Evolutionary conservation across 2,329 filamentous ascomycete species (phyloP).

Genomic region (Phaeosphaeriaceae sp.): DNA sequence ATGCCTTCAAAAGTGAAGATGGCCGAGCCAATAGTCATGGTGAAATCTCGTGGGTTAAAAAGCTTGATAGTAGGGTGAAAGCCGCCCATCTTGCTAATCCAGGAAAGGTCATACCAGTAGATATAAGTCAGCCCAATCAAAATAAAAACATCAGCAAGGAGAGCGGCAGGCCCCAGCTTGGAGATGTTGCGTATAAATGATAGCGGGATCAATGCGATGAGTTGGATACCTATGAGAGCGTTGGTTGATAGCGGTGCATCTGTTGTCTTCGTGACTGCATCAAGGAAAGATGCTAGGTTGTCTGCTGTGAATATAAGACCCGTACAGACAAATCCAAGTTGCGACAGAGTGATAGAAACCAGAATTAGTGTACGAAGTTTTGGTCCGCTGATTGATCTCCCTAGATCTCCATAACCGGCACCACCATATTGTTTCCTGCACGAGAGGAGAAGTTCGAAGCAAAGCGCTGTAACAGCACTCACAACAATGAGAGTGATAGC

Average conservation of each 20-base stretch:
- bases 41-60: slow-evolving; percentile 73
- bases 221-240: slow-evolving; percentile 69
- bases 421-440: slow-evolving; percentile 70
- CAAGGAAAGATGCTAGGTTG: slow-evolving; percentile 71
- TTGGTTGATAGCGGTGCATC: slow-evolving; percentile 60
- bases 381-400: slow-evolving; percentile 68
- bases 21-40: slow-evolving; percentile 73
- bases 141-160: slow-evolving; percentile 76
- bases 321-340: slow-evolving; percentile 79
- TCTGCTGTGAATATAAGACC: slow-evolving; percentile 80
- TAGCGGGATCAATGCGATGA: slow-evolving; percentile 69
- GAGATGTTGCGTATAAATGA: slow-evolving; percentile 76
- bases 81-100: slow-evolving; percentile 60
- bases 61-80: slow-evolving; percentile 67
- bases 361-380: slow-evolving; percentile 71
- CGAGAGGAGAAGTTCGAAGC: slow-evolving; percentile 73
- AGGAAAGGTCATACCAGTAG: slow-evolving; percentile 71
- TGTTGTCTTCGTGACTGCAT: slow-evolving; percentile 62
- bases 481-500: slow-evolving; percentile 70
- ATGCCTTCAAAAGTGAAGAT: slow-evolving; percentile 84
- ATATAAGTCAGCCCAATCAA: slow-evolving; percentile 74
- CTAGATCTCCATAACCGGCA: slow-evolving; percentile 77
- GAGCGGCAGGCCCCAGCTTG: slow-evolving; percentile 71
- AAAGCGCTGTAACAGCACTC: slow-evolving; percentile 70
- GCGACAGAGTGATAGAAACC: slow-evolving; percentile 73